Evolutionary conservation across 805 yeast genomes (phyloP), one percentile per base, ranked within the genome.

Genomic region (Candida khao-thaluensis): DNA sequence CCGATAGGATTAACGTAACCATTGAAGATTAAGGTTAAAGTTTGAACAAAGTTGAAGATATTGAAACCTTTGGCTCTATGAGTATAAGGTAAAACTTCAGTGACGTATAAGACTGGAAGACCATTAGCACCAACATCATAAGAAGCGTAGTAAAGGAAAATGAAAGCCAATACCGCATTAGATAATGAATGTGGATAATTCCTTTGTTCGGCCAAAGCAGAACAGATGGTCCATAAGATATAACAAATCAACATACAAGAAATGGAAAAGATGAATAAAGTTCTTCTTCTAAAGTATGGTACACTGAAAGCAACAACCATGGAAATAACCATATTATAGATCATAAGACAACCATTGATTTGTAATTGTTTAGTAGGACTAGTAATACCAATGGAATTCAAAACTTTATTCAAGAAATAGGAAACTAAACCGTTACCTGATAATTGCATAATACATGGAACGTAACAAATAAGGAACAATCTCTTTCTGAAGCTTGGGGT

Each of bases 361-460:
- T 70, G 53, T 40, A 76, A 64, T 55, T 76, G 77, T 40, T 59
- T 56, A 35, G 57, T 57, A 17, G 65, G 58, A n/a, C 62, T 64
- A 33, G 74, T 72, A 49, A 77, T 72, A 42, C 82, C 81, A 52
- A 77, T 74, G 17, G 77, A 69, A 42, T 58, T 52, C 47, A 77
- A 64, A 10, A 78, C 82, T 49, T 67, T 64, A 42, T 66, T 60
- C 45, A 76, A 59, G 54, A 75, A 75, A 63, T 73, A 75, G 3
- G 77, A 69, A 18, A 74, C 74, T 43, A 75, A 57, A 41, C 76
- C 77, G 49, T 72, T 74, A 50, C 81, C 81, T 12, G 77, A 69
- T 22, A 46, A 22, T 36, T 47, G 50, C 47, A 43, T 47, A 28
- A 47, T 23, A 27, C 35, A 27, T 20, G 48, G 44, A 22, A 41